Evolutionary conservation across 2,329 filamentous ascomycete species (phyloP).

Genomic region (Aureobasidium musti): DNA sequence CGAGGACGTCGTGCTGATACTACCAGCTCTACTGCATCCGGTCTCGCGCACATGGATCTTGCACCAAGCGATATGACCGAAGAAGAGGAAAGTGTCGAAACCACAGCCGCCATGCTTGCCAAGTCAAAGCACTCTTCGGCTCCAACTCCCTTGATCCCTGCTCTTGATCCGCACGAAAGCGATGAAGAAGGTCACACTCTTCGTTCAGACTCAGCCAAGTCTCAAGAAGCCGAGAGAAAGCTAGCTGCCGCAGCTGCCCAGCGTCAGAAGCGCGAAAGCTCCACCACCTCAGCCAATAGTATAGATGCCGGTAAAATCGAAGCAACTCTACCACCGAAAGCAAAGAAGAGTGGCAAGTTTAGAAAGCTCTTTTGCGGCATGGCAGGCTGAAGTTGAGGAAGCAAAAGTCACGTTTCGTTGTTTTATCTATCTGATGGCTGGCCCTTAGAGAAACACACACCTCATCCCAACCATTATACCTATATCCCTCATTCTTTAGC

Average conservation of each 20-base stretch:
- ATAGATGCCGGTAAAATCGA: conserved; percentile 10
- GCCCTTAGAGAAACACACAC: neutral
- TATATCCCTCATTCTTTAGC: neutral
- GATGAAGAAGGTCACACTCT: neutral
- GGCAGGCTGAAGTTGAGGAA: neutral
- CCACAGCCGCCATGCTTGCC: conserved; percentile 14
- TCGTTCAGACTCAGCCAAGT: neutral
- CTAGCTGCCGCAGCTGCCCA: neutral
- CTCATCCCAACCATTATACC: conserved; percentile 3
- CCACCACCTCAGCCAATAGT: conserved; percentile 21
- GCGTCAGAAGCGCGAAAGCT: conserved; percentile 19
- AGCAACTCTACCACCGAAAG: neutral
- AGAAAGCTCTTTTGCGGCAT: conserved; percentile 21
- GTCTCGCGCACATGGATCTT: neutral
- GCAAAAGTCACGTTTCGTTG: neutral
- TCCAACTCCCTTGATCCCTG: conserved; percentile 4
- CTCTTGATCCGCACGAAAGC: conserved; percentile 10
- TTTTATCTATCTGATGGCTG: neutral
- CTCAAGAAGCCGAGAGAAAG: neutral
- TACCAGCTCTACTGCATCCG: conserved; percentile 5
- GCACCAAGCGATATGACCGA: conserved; percentile 11
- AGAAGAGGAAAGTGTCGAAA: conserved; percentile 26
- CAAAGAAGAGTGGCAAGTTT: conserved; percentile 7
- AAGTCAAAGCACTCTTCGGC: conserved; percentile 23
- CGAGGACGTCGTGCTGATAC: conserved; percentile 22